Evolutionary conservation across 306 rosid genomes (phyloP).

Genomic region (Prunus kanzakura): DNA sequence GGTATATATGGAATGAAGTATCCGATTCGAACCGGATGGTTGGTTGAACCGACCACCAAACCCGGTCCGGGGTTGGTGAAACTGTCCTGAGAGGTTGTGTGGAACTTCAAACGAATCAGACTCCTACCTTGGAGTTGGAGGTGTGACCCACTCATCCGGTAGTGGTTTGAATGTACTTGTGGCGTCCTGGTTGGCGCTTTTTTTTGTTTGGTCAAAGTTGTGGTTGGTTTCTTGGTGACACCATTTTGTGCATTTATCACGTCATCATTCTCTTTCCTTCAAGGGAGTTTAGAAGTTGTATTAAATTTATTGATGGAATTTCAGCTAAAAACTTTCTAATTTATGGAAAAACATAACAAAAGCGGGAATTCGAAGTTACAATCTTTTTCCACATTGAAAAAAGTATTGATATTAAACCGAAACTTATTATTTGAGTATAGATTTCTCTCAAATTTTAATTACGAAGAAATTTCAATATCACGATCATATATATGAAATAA

Average conservation of each 20-base stretch:
- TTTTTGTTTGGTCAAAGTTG: not conserved
- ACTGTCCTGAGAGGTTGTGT: not conserved
- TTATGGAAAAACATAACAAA: not conserved
- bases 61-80: conserved; percentile 81
- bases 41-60: conserved; percentile 47
- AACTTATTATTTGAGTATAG: no score
- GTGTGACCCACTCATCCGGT: not conserved
- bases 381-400: no score
- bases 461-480: no score
- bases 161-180: no score
- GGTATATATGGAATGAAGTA: conserved; percentile 24
- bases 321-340: not conserved
- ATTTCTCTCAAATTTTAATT: no score
- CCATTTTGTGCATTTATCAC: not conserved
- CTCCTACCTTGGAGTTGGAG: not conserved
- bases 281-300: no score
- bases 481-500: no score
- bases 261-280: not conserved
- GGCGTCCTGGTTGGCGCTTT: no score
- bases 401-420: no score
- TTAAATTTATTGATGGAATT: not conserved
- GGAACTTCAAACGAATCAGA: not conserved
- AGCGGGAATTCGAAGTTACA: no score
- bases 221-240: not conserved
- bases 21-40: conserved; percentile 46